These are phyloP conservation scores for Didymella arachidicola DNA, from an alignment of 2,329 filamentous ascomycete species.

Conservation along the genomic window DNA sequence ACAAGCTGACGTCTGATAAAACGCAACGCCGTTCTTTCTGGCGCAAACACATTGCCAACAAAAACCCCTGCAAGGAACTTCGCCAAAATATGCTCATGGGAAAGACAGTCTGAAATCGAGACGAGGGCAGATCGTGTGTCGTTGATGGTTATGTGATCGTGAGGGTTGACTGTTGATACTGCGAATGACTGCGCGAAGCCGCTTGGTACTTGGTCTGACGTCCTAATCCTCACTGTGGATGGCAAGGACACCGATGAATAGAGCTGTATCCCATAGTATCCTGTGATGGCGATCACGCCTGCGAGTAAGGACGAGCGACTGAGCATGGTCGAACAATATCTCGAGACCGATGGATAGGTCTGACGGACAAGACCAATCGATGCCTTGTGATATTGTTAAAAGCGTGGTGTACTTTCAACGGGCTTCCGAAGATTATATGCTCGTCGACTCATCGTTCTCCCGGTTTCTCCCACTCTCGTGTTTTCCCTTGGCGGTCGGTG, in stretches of 20 bases:
- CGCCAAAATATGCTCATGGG: constrained; percentile 9
- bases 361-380: too few species aligned
- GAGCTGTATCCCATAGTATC: not conserved
- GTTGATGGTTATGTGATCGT: not conserved
- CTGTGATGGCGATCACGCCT: not conserved
- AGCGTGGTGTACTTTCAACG: too few species aligned
- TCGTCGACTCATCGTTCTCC: not conserved
- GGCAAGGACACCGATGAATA: not conserved
- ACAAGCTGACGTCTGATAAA: not conserved
- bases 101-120: not conserved
- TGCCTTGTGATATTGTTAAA: too few species aligned
- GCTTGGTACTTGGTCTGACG: not conserved
- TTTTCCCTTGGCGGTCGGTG: not conserved
- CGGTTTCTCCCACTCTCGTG: not conserved
- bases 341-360: too few species aligned
- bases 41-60: constrained; percentile 2
- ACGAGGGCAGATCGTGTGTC: constrained; percentile 1
- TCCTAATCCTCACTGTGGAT: not conserved
- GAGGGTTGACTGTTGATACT: not conserved
- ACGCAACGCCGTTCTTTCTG: not conserved
- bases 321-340: too few species aligned
- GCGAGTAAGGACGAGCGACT: not conserved
- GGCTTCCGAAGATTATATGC: not conserved
- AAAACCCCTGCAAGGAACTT: constrained; percentile 4
- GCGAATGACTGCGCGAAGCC: not conserved